phyloP scores from a whole-genome alignment of 352 stramenopile species.

The Elongisporangium prolatum region DNA sequence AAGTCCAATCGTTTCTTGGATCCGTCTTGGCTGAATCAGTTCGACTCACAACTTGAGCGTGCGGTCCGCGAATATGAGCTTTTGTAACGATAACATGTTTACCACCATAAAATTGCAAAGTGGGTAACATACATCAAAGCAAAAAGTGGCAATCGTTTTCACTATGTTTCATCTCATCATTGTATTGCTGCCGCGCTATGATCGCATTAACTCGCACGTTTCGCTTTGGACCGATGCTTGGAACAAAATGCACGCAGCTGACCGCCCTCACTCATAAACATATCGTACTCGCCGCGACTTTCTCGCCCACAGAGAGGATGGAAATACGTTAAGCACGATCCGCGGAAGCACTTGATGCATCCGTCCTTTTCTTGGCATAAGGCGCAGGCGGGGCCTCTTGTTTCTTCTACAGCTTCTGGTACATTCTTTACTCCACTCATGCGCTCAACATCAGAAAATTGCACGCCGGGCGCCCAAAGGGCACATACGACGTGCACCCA shows the following conservation, averaged over 20 bases:
- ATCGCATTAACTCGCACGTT: slow-evolving; percentile 12
- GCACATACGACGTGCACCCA: slow-evolving; percentile 87
- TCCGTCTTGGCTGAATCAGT: slow-evolving; percentile 72
- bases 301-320: slow-evolving; percentile 83
- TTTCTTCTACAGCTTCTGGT: slow-evolving; percentile 56
- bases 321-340: slow-evolving; percentile 62
- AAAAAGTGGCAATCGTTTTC: too few relatives aligned
- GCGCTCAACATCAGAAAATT: slow-evolving; percentile 81
- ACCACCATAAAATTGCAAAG: too few relatives aligned
- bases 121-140: too few relatives aligned
- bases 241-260: slow-evolving; percentile 79
- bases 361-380: slow-evolving; percentile 65
- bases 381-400: slow-evolving; percentile 48
- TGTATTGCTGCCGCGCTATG: neutral
- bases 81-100: too few relatives aligned
- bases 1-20: slow-evolving; percentile 78
- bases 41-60: slow-evolving; percentile 75
- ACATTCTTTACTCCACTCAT: slow-evolving; percentile 83
- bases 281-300: slow-evolving; percentile 75
- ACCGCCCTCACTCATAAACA: slow-evolving; percentile 88
- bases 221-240: slow-evolving; percentile 59
- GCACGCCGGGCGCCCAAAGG: slow-evolving; percentile 80
- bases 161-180: slow-evolving; percentile 25
- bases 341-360: slow-evolving; percentile 84
- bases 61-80: slow-evolving; percentile 67